Percentiles rank a stretch among this genome's conserved stretches.
Conservation (phyloP, 768 basidiomycete genomes). For the Chalciporus piperatus region DNA sequence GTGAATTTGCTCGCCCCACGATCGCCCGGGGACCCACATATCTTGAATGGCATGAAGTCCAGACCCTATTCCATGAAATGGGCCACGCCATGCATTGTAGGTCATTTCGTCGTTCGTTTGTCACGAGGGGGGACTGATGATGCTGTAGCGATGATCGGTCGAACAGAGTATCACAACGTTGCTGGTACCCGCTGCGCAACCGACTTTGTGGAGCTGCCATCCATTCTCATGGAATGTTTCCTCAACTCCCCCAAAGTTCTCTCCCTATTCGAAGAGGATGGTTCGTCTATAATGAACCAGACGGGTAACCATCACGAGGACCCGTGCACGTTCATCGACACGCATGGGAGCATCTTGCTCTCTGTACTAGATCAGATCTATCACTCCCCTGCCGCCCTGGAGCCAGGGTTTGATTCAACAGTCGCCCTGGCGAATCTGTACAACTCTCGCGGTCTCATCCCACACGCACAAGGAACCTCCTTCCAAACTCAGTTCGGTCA, state of each 20-base stretch:
- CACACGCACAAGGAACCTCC: slow-evolving; percentile 79
- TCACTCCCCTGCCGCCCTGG: slow-evolving; percentile 65
- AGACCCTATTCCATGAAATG: slow-evolving; percentile 98
- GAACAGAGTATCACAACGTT: slow-evolving; percentile 97
- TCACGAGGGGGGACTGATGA: slow-evolving; percentile 3
- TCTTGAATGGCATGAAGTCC: slow-evolving; percentile 89
- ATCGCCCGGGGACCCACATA: slow-evolving; percentile 62
- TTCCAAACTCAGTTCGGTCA: slow-evolving; percentile 98
- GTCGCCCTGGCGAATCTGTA: slow-evolving; percentile 57
- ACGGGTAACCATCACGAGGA: slow-evolving; percentile 69
- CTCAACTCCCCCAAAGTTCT: slow-evolving; percentile 81
- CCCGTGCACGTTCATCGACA: slow-evolving; percentile 82
- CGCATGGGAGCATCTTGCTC: slow-evolving; percentile 86
- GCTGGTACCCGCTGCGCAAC: slow-evolving; percentile 97
- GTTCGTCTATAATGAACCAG: slow-evolving; percentile 43
- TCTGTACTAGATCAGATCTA: slow-evolving; percentile 87
- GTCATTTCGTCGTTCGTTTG: slow-evolving; percentile 30
- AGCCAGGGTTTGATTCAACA: slow-evolving; percentile 71
- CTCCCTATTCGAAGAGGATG: slow-evolving; percentile 66
- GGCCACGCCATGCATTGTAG: slow-evolving; percentile 99
- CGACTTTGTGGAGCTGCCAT: slow-evolving; percentile 97
- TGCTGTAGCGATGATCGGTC: slow-evolving; percentile 87
- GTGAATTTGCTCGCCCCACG: slow-evolving; percentile 75
- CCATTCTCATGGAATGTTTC: slow-evolving; percentile 99
- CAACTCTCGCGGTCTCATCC: slow-evolving; percentile 72